Evolutionary conservation across 768 basidiomycete species (phyloP), one percentile per base, ranked within the genome.

Genomic region (Scleroderma citrinum): DNA sequence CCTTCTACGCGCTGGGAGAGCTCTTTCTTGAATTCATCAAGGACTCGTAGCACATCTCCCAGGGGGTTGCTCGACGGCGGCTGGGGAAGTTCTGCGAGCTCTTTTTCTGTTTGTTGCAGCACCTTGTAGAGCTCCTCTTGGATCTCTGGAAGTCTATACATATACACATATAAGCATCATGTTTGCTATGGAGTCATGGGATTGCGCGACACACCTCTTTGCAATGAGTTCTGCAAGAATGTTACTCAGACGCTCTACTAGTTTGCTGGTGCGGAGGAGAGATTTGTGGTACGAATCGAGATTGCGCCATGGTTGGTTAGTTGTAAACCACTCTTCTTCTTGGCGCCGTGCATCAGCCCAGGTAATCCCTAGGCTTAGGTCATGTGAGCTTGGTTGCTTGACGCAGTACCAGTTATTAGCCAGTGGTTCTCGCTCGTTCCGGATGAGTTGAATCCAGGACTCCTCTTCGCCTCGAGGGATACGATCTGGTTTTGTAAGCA

Each of bases 151-250:
- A 88, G 70, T 41, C 87, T 42, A n/a, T 88, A 47, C n/a, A 6
- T 3, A 35, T 14, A 35, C 13, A 14, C 13, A 35, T 13, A 35
- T 29, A 35, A 35, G 34, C 12, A 35, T n/a, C 12, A 4, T 12
- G 13, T 5, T 3, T 35, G 13, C 12, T 13, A 13, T 35, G 34
- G 34, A 35, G 11, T 3, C 11, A n/a, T 26, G 17, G 61, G 26
- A 29, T 8, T 5, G 26, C 26, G 26, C 26, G 26, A 29, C 69
- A 2, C 44, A 84, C 87, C 81, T 67, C 52, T 78, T 80, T 0
- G 74, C 64, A 32, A 88, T 84, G 3, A 85, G 64, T 24, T 82
- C 78, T 0, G 83, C 83, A 0, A 91, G 60, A 7, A 85, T 75
- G 0, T 63, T 53, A 48, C 85, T 85, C 36, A 89, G 62, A 5